A percentile compares a stretch with the other conserved stretches of the same genome.
These are phyloP conservation scores for Fomitopsis betulina DNA, from an alignment of 1,284 basidiomycete genomes.

Conservation along the genomic window DNA sequence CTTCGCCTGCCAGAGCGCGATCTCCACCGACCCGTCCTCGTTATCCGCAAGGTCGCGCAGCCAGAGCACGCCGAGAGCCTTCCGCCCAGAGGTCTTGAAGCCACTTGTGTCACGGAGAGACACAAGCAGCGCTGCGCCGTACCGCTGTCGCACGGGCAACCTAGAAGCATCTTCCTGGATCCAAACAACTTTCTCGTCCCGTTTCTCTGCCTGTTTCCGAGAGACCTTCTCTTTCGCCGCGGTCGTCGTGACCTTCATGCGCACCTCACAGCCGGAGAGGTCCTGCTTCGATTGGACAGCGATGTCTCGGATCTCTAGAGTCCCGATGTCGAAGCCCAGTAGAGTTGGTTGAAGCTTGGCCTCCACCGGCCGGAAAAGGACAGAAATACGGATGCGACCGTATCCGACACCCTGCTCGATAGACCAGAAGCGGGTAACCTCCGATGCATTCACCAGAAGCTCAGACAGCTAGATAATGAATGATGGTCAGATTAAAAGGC, in stretches of 20 bases:
- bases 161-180: slow-evolving; percentile 39
- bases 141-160: slow-evolving; percentile 58
- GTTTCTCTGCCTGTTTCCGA: slow-evolving; percentile 42
- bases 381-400: slow-evolving; percentile 42
- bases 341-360: slow-evolving; percentile 51
- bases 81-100: slow-evolving; percentile 34
- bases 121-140: slow-evolving; percentile 51
- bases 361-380: slow-evolving; percentile 53
- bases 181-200: slow-evolving; percentile 41
- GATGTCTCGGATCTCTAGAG: slow-evolving; percentile 42
- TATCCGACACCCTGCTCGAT: slow-evolving; percentile 53
- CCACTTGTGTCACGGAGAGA: slow-evolving; percentile 45
- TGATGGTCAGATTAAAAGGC: not conserved
- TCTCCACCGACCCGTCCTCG: slow-evolving; percentile 33
- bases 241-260: slow-evolving; percentile 28
- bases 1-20: slow-evolving; percentile 33
- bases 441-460: slow-evolving; percentile 37
- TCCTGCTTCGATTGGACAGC: slow-evolving; percentile 23
- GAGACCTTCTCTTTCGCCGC: slow-evolving; percentile 27
- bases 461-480: slow-evolving; percentile 28
- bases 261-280: slow-evolving; percentile 26
- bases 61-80: slow-evolving; percentile 60
- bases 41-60: slow-evolving; percentile 50
- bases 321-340: slow-evolving; percentile 64
- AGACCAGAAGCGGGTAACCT: slow-evolving; percentile 43